phyloP scores from a whole-genome alignment of 1,284 basidiomycete genomes.

The Melanopsichium pennsylvanicum region DNA sequence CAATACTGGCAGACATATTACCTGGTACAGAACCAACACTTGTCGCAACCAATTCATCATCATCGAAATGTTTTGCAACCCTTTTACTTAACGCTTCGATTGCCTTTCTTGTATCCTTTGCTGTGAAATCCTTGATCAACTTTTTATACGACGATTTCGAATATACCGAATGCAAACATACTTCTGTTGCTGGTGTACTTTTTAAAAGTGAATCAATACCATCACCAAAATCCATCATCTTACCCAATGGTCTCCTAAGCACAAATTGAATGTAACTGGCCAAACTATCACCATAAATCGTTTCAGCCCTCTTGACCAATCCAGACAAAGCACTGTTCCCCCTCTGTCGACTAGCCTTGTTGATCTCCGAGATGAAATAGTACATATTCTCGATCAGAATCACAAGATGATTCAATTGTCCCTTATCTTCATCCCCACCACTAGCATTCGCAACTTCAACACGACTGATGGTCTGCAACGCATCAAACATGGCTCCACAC shows the following conservation, averaged over 20 bases:
- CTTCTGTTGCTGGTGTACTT: constrained; percentile 80
- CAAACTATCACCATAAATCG: constrained; percentile 86
- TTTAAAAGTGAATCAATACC: constrained; percentile 85
- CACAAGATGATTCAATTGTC: constrained; percentile 93
- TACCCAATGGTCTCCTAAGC: constrained; percentile 82
- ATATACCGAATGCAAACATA: constrained; percentile 79
- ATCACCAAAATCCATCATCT: constrained; percentile 92
- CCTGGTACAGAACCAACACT: too few species aligned
- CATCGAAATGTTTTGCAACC: constrained; percentile 90
- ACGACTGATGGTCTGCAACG: constrained; percentile 90
- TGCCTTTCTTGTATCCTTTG: constrained; percentile 83
- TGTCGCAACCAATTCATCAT: constrained; percentile 72
- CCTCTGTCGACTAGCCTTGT: constrained; percentile 69
- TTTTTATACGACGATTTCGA: constrained; percentile 81
- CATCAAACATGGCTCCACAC: constrained; percentile 87
- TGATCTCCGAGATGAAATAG: constrained; percentile 83
- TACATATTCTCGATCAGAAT: constrained; percentile 98
- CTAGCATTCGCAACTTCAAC: constrained; percentile 72
- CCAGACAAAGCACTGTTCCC: constrained; percentile 68
- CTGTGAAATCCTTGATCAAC: constrained; percentile 81
- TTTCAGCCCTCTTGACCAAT: constrained; percentile 79
- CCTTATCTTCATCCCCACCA: constrained; percentile 77
- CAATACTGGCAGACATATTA: too few species aligned
- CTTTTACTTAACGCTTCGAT: constrained; percentile 87
- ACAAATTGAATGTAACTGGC: constrained; percentile 85